These are phyloP conservation scores for Auxenochlorella protothecoides DNA, from an alignment of 139 green algal genomes.

Conservation along the genomic window DNA sequence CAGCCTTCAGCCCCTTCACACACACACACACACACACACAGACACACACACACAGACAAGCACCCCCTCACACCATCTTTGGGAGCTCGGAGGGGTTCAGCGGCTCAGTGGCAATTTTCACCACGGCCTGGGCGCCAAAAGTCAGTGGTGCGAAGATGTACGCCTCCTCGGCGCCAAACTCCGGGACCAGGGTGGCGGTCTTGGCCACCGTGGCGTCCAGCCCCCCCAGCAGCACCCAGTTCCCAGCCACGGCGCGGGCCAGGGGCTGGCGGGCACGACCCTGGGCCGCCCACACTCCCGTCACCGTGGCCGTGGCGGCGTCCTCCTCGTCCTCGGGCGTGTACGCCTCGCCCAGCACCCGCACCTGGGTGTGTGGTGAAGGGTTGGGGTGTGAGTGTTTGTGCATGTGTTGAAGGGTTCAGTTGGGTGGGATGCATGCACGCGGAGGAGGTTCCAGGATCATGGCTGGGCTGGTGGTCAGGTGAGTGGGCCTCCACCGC, in stretches of 20 bases:
- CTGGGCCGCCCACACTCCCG: constrained; percentile 61
- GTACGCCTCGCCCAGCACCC: constrained; percentile 74
- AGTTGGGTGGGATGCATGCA: too few relatives aligned
- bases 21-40: too few relatives aligned
- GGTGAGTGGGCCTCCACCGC: background rate
- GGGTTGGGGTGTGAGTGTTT: background rate
- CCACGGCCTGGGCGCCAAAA: constrained; percentile 55
- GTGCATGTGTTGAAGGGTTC: background rate
- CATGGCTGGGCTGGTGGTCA: too few relatives aligned
- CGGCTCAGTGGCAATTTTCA: constrained; percentile 94
- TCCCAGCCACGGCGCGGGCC: constrained; percentile 50
- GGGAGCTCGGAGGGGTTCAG: constrained; percentile 93
- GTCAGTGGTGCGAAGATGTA: constrained; percentile 73
- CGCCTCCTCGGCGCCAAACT: constrained; percentile 55
- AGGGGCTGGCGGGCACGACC: constrained; percentile 80
- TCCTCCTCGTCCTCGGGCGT: constrained; percentile 98
- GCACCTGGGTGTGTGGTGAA: constrained; percentile 24
- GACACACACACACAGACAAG: too few relatives aligned
- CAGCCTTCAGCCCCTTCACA: too few relatives aligned
- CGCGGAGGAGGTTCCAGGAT: too few relatives aligned
- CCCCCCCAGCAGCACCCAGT: constrained; percentile 73
- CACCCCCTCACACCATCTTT: constrained; percentile 74
- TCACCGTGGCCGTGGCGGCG: constrained; percentile 52
- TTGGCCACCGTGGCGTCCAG: constrained; percentile 83
- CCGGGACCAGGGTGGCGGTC: constrained; percentile 81